Conservation (phyloP, 495 filamentous ascomycete genomes). For the Hyaloscypha bicolor region DNA sequence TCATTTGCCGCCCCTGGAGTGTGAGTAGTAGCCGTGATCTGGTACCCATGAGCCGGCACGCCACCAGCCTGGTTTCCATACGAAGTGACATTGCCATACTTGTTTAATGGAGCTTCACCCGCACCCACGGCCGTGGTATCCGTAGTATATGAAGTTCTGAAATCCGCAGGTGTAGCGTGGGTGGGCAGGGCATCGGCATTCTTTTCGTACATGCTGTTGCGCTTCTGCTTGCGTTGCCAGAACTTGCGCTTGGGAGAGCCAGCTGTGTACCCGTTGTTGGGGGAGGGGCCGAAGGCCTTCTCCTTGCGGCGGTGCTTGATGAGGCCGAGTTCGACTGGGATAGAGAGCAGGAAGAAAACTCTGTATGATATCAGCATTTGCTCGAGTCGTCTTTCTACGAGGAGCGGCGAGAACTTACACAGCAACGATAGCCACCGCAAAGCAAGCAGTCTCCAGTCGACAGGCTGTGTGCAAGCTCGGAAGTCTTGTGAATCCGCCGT, state of each 20-base stretch:
- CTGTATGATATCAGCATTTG: constrained; percentile 39
- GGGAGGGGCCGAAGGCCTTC: constrained; percentile 76
- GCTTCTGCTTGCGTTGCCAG: constrained; percentile 49
- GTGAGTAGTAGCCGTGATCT: constrained; percentile 24
- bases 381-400: background rate
- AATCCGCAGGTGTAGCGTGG: constrained; percentile 29
- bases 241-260: constrained; percentile 55
- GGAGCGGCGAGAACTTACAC: constrained; percentile 58
- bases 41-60: constrained; percentile 3
- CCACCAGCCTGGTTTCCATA: background rate
- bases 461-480: constrained; percentile 63
- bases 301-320: constrained; percentile 74
- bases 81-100: constrained; percentile 22
- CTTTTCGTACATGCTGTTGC: constrained; percentile 40
- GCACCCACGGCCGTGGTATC: constrained; percentile 28
- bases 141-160: constrained; percentile 25
- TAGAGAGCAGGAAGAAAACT: constrained; percentile 68
- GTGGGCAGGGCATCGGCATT: constrained; percentile 35
- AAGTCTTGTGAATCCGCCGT: constrained; percentile 40
- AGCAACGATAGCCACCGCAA: constrained; percentile 77
- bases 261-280: constrained; percentile 76
- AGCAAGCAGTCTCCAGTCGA: constrained; percentile 67
- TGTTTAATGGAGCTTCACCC: constrained; percentile 20
- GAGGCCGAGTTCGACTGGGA: constrained; percentile 62
- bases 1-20: background rate